Evolutionary conservation across 1,139 yeast species (phyloP).

Genomic region (Kluyveromyces sp.): DNA sequence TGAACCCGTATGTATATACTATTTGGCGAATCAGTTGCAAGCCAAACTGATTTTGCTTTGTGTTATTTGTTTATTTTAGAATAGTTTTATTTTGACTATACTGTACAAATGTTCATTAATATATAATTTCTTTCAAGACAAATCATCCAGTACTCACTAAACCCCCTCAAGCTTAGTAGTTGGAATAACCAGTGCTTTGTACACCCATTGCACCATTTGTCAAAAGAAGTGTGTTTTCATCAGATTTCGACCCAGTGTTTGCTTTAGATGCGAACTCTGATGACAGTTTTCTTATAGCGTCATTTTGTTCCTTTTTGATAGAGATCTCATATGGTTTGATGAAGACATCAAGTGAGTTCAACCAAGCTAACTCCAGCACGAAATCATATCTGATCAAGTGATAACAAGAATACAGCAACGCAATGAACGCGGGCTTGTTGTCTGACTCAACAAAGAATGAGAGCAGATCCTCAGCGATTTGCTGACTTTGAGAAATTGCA

Average conservation of each 20-base stretch:
- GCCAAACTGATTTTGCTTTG: neutral
- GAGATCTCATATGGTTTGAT: slow-evolving; percentile 91
- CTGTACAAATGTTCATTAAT: slow-evolving; percentile 4
- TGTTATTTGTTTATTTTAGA: neutral
- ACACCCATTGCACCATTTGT: slow-evolving; percentile 43
- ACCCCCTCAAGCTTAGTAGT: slow-evolving; percentile 7
- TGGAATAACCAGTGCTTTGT: slow-evolving; percentile 20
- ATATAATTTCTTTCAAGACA: neutral
- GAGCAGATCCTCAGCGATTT: slow-evolving; percentile 82
- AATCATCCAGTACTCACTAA: neutral
- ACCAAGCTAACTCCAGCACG: slow-evolving; percentile 86
- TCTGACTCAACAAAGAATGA: slow-evolving; percentile 95
- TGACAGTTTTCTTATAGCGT: slow-evolving; percentile 56
- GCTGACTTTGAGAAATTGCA: slow-evolving; percentile 67
- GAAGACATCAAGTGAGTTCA: slow-evolving; percentile 71
- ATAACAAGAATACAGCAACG: slow-evolving; percentile 80
- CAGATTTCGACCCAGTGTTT: slow-evolving; percentile 48
- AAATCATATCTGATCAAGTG: slow-evolving; percentile 73
- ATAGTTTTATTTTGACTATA: slow-evolving; percentile 1
- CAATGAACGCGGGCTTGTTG: slow-evolving; percentile 91
- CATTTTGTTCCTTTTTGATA: slow-evolving; percentile 68
- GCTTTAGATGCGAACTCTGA: slow-evolving; percentile 65
- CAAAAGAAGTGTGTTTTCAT: slow-evolving; percentile 56
- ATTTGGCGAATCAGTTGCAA: slow-evolving; percentile 21
- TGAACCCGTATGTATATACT: slow-evolving; percentile 44